phyloP scores from a whole-genome alignment of 2,329 filamentous ascomycete genomes.

The Zopfia rhizophila region DNA sequence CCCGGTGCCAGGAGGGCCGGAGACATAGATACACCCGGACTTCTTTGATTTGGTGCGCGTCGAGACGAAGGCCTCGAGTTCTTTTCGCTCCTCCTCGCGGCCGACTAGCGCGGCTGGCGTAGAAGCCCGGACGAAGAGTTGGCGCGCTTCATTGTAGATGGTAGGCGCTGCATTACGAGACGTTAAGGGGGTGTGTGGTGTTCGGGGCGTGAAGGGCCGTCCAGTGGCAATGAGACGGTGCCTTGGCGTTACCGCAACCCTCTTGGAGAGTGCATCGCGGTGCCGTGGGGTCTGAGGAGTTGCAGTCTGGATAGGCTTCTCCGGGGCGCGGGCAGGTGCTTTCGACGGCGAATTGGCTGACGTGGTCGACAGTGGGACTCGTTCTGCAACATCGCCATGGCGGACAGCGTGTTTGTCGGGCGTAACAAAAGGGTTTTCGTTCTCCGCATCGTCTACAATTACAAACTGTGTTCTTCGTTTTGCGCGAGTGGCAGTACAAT shows the following conservation, averaged over 20 bases:
- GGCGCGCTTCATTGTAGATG: constrained; percentile 86
- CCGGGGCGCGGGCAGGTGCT: constrained; percentile 61
- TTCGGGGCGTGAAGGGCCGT: constrained; percentile 79
- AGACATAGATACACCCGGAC: constrained; percentile 91
- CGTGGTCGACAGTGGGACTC: constrained; percentile 56
- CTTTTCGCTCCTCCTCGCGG: constrained; percentile 73
- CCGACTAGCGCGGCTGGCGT: constrained; percentile 80
- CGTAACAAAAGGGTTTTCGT: constrained; percentile 67
- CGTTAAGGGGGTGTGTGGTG: constrained; percentile 78
- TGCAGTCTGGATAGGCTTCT: constrained; percentile 44
- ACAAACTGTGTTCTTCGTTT: constrained; percentile 58
- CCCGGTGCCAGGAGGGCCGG: constrained; percentile 93
- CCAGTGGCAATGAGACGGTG: constrained; percentile 83
- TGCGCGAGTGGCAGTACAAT: constrained; percentile 45
- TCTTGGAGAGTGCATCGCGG: constrained; percentile 78
- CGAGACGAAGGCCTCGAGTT: constrained; percentile 75
- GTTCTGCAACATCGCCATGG: constrained; percentile 56
- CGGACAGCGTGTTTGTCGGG: constrained; percentile 45
- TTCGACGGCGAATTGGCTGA: constrained; percentile 60
- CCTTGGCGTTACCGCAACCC: constrained; percentile 79
- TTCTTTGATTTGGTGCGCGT: constrained; percentile 68
- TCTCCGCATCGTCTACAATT: constrained; percentile 71
- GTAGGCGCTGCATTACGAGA: constrained; percentile 74
- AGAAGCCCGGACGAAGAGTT: constrained; percentile 84
- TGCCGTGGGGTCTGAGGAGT: constrained; percentile 79